These are phyloP conservation scores for Saturnispora ahearnii DNA, from an alignment of 805 yeast species.

Conservation along the genomic window DNA sequence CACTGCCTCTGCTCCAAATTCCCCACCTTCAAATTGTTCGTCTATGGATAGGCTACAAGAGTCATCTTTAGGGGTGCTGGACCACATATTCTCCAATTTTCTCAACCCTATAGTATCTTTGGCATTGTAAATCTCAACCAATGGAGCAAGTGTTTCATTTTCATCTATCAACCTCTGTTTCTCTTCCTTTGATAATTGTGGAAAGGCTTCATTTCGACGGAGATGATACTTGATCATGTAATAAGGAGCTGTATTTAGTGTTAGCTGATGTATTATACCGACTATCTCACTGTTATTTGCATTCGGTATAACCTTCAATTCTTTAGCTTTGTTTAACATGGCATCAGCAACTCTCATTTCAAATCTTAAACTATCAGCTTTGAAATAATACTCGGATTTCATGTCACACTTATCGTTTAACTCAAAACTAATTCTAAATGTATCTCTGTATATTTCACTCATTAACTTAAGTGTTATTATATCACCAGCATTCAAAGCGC, in stretches of 20 bases:
- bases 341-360: slow-evolving; percentile 1
- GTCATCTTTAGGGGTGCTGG: neutral
- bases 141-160: neutral
- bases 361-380: neutral
- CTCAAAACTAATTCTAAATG: neutral
- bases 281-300: neutral
- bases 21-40: slow-evolving; percentile 5
- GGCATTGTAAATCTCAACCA: neutral
- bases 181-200: neutral
- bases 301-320: neutral
- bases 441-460: neutral
- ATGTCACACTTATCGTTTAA: neutral
- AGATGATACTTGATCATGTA: slow-evolving; percentile 4
- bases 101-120: neutral
- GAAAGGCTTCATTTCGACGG: neutral
- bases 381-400: neutral
- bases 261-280: neutral
- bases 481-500: neutral
- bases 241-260: neutral
- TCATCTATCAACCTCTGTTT: neutral
- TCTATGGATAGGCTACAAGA: neutral
- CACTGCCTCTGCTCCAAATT: slow-evolving; percentile 5
- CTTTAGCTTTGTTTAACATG: neutral
- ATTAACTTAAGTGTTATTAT: neutral
- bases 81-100: neutral